Evolutionary conservation across 2,329 filamentous ascomycete genomes (phyloP).

Genomic region (Penicillium sp.): DNA sequence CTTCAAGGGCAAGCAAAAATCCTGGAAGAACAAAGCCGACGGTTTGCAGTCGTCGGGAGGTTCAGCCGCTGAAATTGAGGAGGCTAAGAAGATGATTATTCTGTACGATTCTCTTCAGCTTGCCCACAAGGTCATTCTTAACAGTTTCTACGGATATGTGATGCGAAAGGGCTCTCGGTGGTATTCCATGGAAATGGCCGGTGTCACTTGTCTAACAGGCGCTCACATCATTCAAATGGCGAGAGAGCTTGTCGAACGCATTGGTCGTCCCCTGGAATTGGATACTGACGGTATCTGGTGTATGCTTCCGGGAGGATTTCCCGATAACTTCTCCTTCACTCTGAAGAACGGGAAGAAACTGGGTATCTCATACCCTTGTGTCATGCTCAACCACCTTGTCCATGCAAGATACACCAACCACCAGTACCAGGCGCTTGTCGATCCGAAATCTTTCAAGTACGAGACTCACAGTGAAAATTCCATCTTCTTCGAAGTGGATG

Average conservation of each 20-base stretch:
- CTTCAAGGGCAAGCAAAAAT: conserved; percentile 96
- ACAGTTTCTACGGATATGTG: conserved; percentile 98
- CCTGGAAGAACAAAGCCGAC: conserved; percentile 97
- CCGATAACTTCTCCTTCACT: conserved; percentile 93
- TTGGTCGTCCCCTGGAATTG: conserved; percentile 87
- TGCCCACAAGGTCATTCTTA: conserved; percentile 97
- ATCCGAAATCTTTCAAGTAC: conserved; percentile 78
- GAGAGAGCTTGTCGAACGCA: conserved; percentile 84
- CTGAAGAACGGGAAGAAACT: conserved; percentile 95
- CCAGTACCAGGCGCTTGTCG: conserved; percentile 87
- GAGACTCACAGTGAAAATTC: conserved; percentile 98
- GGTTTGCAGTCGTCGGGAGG: conserved; percentile 80
- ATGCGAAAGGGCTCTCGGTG: conserved; percentile 98
- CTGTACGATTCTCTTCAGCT: conserved; percentile 93
- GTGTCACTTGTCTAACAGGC: conserved; percentile 94
- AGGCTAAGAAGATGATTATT: conserved; percentile 98
- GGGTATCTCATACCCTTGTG: conserved; percentile 94
- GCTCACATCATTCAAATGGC: conserved; percentile 97
- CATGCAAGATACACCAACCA: conserved; percentile 95
- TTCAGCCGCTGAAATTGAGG: conserved; percentile 71
- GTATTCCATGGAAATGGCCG: conserved; percentile 99
- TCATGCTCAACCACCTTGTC: conserved; percentile 98
- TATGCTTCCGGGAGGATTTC: conserved; percentile 93
- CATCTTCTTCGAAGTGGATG: conserved; percentile 99
- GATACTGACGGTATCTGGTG: conserved; percentile 99